phyloP scores from a whole-genome alignment of 495 filamentous ascomycete genomes.

The Hypoxylon subgilvum region DNA sequence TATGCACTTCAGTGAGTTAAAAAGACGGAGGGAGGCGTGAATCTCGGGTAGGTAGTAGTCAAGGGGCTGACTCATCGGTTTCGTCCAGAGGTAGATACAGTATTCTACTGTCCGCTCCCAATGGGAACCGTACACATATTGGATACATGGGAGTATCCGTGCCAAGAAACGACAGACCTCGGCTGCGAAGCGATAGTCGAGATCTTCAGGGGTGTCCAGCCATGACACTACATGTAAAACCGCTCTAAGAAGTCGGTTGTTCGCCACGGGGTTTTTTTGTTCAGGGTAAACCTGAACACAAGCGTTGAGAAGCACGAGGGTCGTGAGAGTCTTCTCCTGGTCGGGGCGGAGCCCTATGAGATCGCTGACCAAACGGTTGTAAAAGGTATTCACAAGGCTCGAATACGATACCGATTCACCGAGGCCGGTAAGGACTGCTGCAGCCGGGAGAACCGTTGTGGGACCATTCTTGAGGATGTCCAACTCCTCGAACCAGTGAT shows the following conservation, averaged over 20 bases:
- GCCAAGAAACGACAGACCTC: slow-evolving; percentile 68
- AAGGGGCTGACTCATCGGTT: slow-evolving; percentile 42
- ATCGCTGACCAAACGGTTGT: slow-evolving; percentile 62
- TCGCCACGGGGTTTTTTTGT: slow-evolving; percentile 63
- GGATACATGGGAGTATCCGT: slow-evolving; percentile 70
- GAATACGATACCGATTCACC: slow-evolving; percentile 54
- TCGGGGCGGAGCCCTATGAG: slow-evolving; percentile 49
- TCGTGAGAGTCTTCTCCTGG: slow-evolving; percentile 46
- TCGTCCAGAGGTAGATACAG: slow-evolving; percentile 61
- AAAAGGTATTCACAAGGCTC: slow-evolving; percentile 52
- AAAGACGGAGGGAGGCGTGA: slow-evolving; percentile 74
- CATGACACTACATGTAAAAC: slow-evolving; percentile 77
- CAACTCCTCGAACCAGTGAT: slow-evolving; percentile 49
- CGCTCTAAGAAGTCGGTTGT: slow-evolving; percentile 81
- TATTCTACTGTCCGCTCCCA: slow-evolving; percentile 74
- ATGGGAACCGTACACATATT: slow-evolving; percentile 80
- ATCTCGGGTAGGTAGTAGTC: slow-evolving; percentile 62
- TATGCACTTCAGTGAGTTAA: slow-evolving; percentile 62
- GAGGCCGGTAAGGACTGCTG: slow-evolving; percentile 61
- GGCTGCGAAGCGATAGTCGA: slow-evolving; percentile 58
- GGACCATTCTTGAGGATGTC: slow-evolving; percentile 49
- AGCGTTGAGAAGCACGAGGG: slow-evolving; percentile 53
- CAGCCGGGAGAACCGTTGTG: slow-evolving; percentile 53
- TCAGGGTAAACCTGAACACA: slow-evolving; percentile 52
- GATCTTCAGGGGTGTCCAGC: slow-evolving; percentile 60